Conservation (phyloP, 768 basidiomycete species). For the Leccinum truebloodii region DNA sequence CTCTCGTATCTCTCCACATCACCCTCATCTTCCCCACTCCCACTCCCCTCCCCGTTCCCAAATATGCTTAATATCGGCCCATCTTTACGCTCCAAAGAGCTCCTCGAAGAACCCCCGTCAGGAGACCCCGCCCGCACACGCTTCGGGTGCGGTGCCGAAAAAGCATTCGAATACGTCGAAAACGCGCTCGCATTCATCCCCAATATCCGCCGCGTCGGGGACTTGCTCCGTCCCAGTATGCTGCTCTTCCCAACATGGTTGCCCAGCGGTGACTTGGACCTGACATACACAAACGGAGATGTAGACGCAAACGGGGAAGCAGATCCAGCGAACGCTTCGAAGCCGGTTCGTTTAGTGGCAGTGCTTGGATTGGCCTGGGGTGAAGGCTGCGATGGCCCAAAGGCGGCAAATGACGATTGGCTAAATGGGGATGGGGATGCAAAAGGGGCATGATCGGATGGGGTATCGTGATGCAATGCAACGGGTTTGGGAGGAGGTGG, state of each 20-base stretch:
- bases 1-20: slow-evolving; percentile 36
- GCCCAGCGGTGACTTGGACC: slow-evolving; percentile 55
- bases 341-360: slow-evolving; percentile 52
- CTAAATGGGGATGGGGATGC: slow-evolving; percentile 25
- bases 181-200: slow-evolving; percentile 54
- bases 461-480: slow-evolving; percentile 26
- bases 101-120: slow-evolving; percentile 40
- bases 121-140: slow-evolving; percentile 56
- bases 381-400: slow-evolving; percentile 16
- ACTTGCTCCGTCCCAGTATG: slow-evolving; percentile 46
- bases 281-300: slow-evolving; percentile 33
- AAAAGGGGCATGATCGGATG: slow-evolving; percentile 21
- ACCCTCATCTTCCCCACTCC: slow-evolving; percentile 45
- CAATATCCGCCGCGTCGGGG: slow-evolving; percentile 49
- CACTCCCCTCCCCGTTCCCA: slow-evolving; percentile 40
- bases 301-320: slow-evolving; percentile 51
- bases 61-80: slow-evolving; percentile 26
- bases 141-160: slow-evolving; percentile 46
- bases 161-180: slow-evolving; percentile 55
- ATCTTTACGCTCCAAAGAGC: slow-evolving; percentile 45
- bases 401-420: slow-evolving; percentile 24
- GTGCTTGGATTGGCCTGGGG: slow-evolving; percentile 33
- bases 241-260: slow-evolving; percentile 23
- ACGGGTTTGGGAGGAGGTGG: slow-evolving; percentile 25
- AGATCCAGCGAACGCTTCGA: slow-evolving; percentile 55